Conservation (phyloP, 176 grass and related monocot species). For the Hordeum vulgare region MorexV3_pseudomolecules_assembly NC_058519.1:437984661-437985160, state of each 20-base stretch:
- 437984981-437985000: background rate
- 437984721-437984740: no score
- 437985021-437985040: no score
- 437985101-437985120: background rate
- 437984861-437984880: background rate
- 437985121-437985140: background rate
- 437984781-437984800: background rate
- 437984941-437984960: background rate
- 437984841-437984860: no score
- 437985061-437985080: no score
- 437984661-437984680: no score
- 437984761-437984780: background rate
- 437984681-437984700: no score
- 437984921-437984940: background rate
- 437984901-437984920: background rate
- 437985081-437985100: background rate
- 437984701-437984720: no score
- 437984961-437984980: background rate
- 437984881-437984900: background rate
- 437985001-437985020: background rate
- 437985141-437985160: background rate
- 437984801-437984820: no score
- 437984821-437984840: no score
- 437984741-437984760: no score
- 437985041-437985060: background rate